Base-by-base conservation (phyloP, 805 yeast genomes). In the Saturnispora bothae region DNA sequence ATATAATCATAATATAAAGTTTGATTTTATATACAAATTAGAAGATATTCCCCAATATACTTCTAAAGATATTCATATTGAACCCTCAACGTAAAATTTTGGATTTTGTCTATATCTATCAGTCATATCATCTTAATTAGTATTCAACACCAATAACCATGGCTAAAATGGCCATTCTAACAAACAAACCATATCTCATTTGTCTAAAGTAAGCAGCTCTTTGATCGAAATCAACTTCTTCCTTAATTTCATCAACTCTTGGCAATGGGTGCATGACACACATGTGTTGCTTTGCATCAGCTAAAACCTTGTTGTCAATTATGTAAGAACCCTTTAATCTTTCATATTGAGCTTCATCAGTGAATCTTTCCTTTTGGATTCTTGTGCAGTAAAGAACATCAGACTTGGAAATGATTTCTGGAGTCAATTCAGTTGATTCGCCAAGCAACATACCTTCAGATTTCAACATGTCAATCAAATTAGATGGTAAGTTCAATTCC, bases 131-230 rank as follows among this genome's bases (percentile, higher is more conserved):
- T n/a, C n/a, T n/a, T n/a, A n/a, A n/a, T n/a, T 66, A 83, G 47
- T 80, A 76, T 59, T 85, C 96, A 53, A 84, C 86, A 56, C 97
- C 97, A 63, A 92, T 78, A 47, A 94, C 98, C 95, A 92, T 82
- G 40, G 97, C 95, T 58, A 92, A 73, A 52, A 92, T 69, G 9
- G 99, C 98, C 99, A 92, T 92, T 73, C 99, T 86, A 33, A 94
- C 95, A 58, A 80, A 92, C 60, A 92, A 71, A 45, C 99, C 99
- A 59, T 92, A 89, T 63, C 94, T 82, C 98, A 92, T 92, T 71
- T 92, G 97, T 76, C 99, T 83, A 73, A 92, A 92, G 69, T 92
- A 92, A 43, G 98, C 97, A 48, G 98, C 97, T 63, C 99, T 83
- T 64, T 89, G 96, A 65, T 92, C 99, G 57, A 89, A 92, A 62